A percentile compares a stretch with the other conserved stretches of the same genome.
These are phyloP conservation scores for Microsporum canis DNA, from an alignment of 2,329 filamentous ascomycete genomes.

Conservation along the genomic window DNA sequence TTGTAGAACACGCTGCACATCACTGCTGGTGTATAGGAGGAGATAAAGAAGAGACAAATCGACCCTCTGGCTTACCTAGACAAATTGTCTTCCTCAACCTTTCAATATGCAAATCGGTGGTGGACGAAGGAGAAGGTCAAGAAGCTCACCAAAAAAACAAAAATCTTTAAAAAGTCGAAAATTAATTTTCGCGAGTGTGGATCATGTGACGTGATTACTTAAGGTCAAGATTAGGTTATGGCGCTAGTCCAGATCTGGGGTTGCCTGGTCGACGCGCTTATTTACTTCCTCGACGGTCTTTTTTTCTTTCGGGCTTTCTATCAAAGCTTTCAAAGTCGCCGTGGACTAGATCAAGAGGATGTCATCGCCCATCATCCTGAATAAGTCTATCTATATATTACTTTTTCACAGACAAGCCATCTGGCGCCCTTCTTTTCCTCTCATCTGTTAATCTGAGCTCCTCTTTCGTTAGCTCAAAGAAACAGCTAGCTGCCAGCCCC, in stretches of 20 bases:
- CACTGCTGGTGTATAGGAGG: neutral
- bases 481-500: neutral
- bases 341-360: neutral
- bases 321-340: neutral
- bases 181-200: conserved; percentile 26
- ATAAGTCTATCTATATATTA: neutral
- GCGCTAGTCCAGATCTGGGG: conserved; percentile 11
- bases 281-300: conserved; percentile 8
- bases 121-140: conserved; percentile 14
- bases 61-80: conserved; percentile 40
- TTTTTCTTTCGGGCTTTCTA: neutral
- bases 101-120: conserved; percentile 26
- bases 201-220: conserved; percentile 8
- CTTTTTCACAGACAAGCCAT: neutral
- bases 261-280: conserved; percentile 14
- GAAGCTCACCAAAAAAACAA: neutral
- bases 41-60: too few relatives aligned
- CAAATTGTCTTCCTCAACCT: conserved; percentile 54
- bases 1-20: neutral
- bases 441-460: neutral
- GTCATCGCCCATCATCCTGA: neutral
- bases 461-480: neutral
- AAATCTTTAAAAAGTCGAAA: neutral
- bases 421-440: neutral
- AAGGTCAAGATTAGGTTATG: neutral